These are phyloP conservation scores for Inosperma sp. DNA, from an alignment of 768 basidiomycete species.

Conservation along the genomic window DNA sequence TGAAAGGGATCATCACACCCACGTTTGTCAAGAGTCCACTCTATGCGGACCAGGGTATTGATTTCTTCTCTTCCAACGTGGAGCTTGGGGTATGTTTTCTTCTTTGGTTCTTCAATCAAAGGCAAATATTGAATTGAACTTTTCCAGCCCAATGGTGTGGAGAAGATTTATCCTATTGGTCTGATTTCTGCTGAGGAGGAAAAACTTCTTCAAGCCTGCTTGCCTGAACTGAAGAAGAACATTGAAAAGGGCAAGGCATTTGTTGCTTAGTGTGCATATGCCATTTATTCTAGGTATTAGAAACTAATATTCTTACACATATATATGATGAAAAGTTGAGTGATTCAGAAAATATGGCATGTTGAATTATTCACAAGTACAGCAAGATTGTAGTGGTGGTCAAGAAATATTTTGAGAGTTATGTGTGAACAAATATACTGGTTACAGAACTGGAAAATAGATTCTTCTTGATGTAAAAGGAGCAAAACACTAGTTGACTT, in stretches of 20 bases:
- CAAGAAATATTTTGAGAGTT: too few species aligned
- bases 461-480: too few species aligned
- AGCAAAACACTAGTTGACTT: too few species aligned
- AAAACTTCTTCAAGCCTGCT: constrained; percentile 78
- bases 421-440: too few species aligned
- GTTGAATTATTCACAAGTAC: too few species aligned
- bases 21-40: constrained; percentile 89
- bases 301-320: neutral
- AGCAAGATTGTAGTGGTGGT: too few species aligned
- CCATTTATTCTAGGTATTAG: constrained; percentile 14
- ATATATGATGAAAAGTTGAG: too few species aligned
- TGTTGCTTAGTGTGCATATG: constrained; percentile 43
- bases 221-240: constrained; percentile 95
- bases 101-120: constrained; percentile 7
- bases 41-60: constrained; percentile 78
- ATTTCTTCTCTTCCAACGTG: constrained; percentile 93
- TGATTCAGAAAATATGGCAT: too few species aligned
- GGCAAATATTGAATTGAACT: constrained; percentile 6
- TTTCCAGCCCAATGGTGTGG: constrained; percentile 73
- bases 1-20: constrained; percentile 80
- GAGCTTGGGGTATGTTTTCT: constrained; percentile 76
- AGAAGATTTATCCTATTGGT: constrained; percentile 87
- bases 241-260: constrained; percentile 92
- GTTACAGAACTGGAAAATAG: too few species aligned
- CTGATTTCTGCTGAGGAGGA: constrained; percentile 75